These are phyloP conservation scores for Lojkania enalia DNA, from an alignment of 2,329 filamentous ascomycete genomes.

Conservation along the genomic window DNA sequence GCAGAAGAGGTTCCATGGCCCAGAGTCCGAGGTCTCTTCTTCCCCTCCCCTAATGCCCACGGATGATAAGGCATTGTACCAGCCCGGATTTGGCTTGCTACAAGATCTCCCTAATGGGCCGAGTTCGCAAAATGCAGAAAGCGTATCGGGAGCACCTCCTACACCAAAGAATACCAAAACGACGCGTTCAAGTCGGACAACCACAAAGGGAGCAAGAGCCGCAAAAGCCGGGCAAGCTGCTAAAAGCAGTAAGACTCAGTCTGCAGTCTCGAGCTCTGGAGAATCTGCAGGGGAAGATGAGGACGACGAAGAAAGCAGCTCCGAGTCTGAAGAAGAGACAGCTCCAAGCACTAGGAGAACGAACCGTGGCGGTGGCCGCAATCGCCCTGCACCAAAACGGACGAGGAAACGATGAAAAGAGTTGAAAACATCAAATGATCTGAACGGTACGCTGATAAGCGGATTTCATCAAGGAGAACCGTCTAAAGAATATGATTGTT, in stretches of 20 bases:
- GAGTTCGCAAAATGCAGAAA: slow-evolving; percentile 34
- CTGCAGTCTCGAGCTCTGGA: slow-evolving; percentile 34
- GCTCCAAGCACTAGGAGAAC: slow-evolving; percentile 39
- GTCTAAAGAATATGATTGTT: too few relatives aligned
- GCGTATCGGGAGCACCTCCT: slow-evolving; percentile 32
- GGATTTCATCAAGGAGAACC: too few relatives aligned
- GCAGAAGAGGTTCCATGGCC: slow-evolving; percentile 42
- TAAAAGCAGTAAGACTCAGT: slow-evolving; percentile 37
- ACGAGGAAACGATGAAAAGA: slow-evolving; percentile 34
- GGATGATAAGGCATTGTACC: slow-evolving; percentile 37
- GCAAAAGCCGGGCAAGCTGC: slow-evolving; percentile 26
- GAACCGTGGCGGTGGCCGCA: slow-evolving; percentile 22
- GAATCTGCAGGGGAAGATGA: slow-evolving; percentile 47
- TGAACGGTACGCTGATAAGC: too few relatives aligned
- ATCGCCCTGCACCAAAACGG: slow-evolving; percentile 32
- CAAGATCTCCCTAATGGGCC: slow-evolving; percentile 33
- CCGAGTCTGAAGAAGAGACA: slow-evolving; percentile 36
- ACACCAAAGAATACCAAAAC: slow-evolving; percentile 34
- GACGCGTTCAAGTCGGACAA: slow-evolving; percentile 28
- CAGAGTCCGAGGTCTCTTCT: slow-evolving; percentile 29
- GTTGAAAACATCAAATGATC: too few relatives aligned
- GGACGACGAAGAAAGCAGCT: slow-evolving; percentile 36
- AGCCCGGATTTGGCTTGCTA: slow-evolving; percentile 38
- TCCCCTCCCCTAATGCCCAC: slow-evolving; percentile 38
- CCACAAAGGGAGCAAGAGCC: slow-evolving; percentile 25